Evolutionary conservation across 2,329 filamentous ascomycete species (phyloP).

Genomic region (Trichoderma pleuroti): DNA sequence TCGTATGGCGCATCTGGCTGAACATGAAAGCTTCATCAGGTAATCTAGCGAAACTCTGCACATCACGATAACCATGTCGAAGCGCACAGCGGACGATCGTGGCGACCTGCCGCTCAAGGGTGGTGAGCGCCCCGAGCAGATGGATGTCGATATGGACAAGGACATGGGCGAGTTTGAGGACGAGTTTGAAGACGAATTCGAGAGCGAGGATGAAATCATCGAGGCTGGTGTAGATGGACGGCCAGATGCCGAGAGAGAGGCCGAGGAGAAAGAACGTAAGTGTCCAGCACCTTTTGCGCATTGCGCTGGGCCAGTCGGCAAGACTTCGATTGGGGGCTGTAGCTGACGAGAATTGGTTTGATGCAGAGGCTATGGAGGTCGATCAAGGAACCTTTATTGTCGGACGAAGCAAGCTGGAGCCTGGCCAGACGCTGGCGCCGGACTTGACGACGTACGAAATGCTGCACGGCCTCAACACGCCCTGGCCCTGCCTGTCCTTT

Average conservation of each 20-base stretch:
- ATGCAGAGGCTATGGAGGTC: conserved; percentile 76
- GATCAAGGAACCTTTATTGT: conserved; percentile 96
- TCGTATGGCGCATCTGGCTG: neutral
- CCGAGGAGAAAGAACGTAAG: conserved; percentile 71
- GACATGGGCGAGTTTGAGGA: conserved; percentile 86
- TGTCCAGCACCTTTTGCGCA: neutral
- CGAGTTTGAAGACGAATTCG: conserved; percentile 89
- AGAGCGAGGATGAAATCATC: conserved; percentile 84
- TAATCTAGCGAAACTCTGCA: neutral
- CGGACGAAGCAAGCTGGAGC: conserved; percentile 84
- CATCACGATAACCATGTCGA: conserved; percentile 48
- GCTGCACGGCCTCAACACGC: conserved; percentile 89
- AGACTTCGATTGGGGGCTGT: neutral
- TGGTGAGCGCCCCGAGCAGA: conserved; percentile 58
- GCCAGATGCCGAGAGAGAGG: conserved; percentile 88
- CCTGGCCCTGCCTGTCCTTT: conserved; percentile 96
- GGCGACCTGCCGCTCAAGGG: conserved; percentile 54
- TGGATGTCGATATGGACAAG: conserved; percentile 60
- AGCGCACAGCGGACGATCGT: conserved; percentile 52
- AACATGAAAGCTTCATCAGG: neutral
- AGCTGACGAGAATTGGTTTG: neutral
- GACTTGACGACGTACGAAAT: conserved; percentile 96
- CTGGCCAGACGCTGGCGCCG: conserved; percentile 85
- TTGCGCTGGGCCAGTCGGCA: neutral
- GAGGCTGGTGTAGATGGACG: conserved; percentile 92